Evolutionary conservation across 345 rosid species (phyloP).

Genomic region (Euphorbia pulcherrima): DNA sequence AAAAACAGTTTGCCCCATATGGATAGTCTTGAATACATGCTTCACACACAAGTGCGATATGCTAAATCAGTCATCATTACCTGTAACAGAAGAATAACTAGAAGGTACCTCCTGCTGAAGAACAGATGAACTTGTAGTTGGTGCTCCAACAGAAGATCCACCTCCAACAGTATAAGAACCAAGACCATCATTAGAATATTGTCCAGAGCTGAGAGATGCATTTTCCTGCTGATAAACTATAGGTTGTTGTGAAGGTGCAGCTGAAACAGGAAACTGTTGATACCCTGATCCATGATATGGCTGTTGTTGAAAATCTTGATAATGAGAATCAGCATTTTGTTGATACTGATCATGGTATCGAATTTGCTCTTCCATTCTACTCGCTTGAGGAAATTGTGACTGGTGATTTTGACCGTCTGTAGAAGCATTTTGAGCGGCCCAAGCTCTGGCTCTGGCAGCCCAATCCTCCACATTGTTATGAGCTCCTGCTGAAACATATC

Average conservation of each 20-base stretch:
- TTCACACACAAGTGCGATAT: constrained; percentile 48
- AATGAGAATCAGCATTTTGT: constrained; percentile 44
- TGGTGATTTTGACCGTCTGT: constrained; percentile 53
- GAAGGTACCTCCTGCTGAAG: constrained; percentile 99
- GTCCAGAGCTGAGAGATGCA: constrained; percentile 34
- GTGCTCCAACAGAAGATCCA: constrained; percentile 44
- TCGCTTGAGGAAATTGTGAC: constrained; percentile 38
- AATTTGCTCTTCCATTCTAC: constrained; percentile 48
- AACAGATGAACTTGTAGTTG: constrained; percentile 55
- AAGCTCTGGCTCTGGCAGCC: constrained; percentile 95
- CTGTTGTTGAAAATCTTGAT: constrained; percentile 57
- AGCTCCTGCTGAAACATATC: constrained; percentile 30
- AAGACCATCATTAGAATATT: constrained; percentile 46
- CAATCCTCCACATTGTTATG: constrained; percentile 68
- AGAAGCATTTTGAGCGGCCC: constrained; percentile 64
- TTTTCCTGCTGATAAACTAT: constrained; percentile 40
- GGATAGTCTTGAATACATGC: constrained; percentile 49
- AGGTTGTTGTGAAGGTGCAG: constrained; percentile 37
- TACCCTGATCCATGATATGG: constrained; percentile 39
- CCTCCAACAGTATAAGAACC: constrained; percentile 37
- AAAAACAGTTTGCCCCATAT: constrained; percentile 18
- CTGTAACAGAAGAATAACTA: constrained; percentile 99
- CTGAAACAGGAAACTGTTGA: constrained; percentile 58
- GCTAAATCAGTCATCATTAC: constrained; percentile 75
- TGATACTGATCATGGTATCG: constrained; percentile 48